phyloP scores from a whole-genome alignment of 2,329 filamentous ascomycete genomes.

The Paecilomyces fulvus region DNA sequence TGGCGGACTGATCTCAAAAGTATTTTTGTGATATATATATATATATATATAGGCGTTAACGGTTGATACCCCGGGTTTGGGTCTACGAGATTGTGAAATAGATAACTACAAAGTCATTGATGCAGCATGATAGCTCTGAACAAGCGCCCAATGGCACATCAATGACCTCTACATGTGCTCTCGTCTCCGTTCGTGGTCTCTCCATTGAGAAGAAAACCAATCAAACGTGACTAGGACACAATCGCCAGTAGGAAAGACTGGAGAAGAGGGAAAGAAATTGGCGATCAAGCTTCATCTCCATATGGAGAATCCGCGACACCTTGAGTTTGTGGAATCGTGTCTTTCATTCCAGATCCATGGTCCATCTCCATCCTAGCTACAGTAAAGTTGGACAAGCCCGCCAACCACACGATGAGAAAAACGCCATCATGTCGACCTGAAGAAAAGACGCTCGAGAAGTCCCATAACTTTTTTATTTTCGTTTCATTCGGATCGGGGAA shows the following conservation, averaged over 20 bases:
- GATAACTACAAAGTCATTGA: not conserved
- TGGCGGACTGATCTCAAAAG: slow-evolving; percentile 15
- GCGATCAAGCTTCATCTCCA: slow-evolving; percentile 86
- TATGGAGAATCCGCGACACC: slow-evolving; percentile 82
- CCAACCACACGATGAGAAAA: slow-evolving; percentile 21
- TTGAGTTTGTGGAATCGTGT: slow-evolving; percentile 45
- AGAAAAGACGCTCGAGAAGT: not conserved
- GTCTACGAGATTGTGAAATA: slow-evolving; percentile 12
- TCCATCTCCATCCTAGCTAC: slow-evolving; percentile 20
- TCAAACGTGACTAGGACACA: not conserved
- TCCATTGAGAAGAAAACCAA: not conserved
- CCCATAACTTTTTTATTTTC: slow-evolving; percentile 10
- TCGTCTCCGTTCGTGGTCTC: not conserved
- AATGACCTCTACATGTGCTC: not conserved
- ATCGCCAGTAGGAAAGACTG: slow-evolving; percentile 1
- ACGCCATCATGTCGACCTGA: slow-evolving; percentile 2
- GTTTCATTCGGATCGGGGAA: slow-evolving; percentile 1
- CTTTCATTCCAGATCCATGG: slow-evolving; percentile 29
- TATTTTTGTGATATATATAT: slow-evolving; percentile 6
- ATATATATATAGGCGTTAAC: slow-evolving; percentile 14
- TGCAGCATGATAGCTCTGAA: not conserved
- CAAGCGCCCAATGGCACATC: not conserved
- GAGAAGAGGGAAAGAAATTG: slow-evolving; percentile 45
- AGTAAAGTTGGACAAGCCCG: slow-evolving; percentile 17
- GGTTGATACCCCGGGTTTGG: slow-evolving; percentile 7